Base-by-base conservation (phyloP, 192 early-diverging fungal species). In the Gamsiella multidivaricata region DNA sequence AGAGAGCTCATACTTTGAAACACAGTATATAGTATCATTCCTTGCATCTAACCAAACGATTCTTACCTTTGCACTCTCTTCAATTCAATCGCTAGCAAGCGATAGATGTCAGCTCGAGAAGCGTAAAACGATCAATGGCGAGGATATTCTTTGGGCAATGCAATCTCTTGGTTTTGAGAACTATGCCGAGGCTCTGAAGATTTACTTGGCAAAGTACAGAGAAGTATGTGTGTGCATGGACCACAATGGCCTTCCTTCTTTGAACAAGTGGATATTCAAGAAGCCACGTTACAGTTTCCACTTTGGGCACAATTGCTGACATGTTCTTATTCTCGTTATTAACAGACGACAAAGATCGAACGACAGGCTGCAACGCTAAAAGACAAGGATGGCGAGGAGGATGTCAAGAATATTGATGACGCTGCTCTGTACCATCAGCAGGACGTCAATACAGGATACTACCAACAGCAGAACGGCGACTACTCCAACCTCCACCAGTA, bases 71-170 rank as follows among this genome's bases (percentile, higher is more conserved):
- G 32, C 17, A 54, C n/a, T 34, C 53, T 33, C 53, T 32, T 54
- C 32, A 6, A 25, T 54, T 29, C 31, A 5, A 6, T 23, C 39
- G 22, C 20, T 47, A 91, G 97, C 97, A 11, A 93, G 91, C 73
- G 97, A 99, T 67, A 90, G 95, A 46, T 98, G 97, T 74, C 87
- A 90, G 61, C 85, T 92, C 55, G 97, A 99, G 80, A 97, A 97
- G 84, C 87, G 97, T 62, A 99, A 99, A 79, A 98, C 97, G 3
- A 95, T 99, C 75, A 98, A 94, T 70, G 97, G 97, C 22, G 97
- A 99, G 67, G 97, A 99, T 80, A 96, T 99, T 47, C 79, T 99
- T 41, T 97, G 95, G 95, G 97, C 97, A 3, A 92, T 99, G 92
- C 92, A 97, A 70, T 94, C 94, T 20, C 89, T 99, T 63, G 97